Percentiles rank a stretch among this genome's conserved stretches.
phyloP scores from a whole-genome alignment of 2,329 filamentous ascomycete species.

The Blastomyces gilchristii region DNA sequence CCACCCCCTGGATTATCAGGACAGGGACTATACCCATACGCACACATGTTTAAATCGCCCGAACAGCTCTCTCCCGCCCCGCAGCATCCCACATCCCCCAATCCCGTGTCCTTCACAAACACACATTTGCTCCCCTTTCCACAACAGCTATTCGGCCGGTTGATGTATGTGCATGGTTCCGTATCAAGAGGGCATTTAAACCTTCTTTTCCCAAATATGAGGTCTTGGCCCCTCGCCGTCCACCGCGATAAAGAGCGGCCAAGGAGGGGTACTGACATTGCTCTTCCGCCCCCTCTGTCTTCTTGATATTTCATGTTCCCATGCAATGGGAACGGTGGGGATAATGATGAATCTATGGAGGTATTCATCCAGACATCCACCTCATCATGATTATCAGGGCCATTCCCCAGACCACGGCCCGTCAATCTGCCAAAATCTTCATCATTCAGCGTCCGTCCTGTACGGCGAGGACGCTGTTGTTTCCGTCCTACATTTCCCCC shows the following conservation, averaged over 20 bases:
- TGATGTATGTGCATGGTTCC: conserved; percentile 44
- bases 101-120: conserved; percentile 42
- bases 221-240: conserved; percentile 8
- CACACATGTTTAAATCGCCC: conserved; percentile 41
- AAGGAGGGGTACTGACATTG: neutral
- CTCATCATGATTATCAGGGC: neutral
- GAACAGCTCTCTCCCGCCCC: conserved; percentile 44
- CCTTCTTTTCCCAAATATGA: conserved; percentile 34
- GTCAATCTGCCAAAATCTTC: neutral
- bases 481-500: neutral
- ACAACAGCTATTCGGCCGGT: conserved; percentile 51
- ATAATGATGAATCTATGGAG: conserved; percentile 8
- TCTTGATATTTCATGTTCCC: neutral
- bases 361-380: conserved; percentile 9
- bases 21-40: conserved; percentile 46
- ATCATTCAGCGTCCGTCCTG: neutral
- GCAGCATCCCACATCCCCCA: conserved; percentile 53
- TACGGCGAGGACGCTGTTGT: neutral
- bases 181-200: conserved; percentile 51
- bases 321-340: conserved; percentile 20
- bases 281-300: neutral
- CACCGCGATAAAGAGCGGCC: conserved; percentile 8
- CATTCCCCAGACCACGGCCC: neutral
- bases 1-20: conserved; percentile 46
- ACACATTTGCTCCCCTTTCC: conserved; percentile 44